Evolutionary conservation across 768 basidiomycete species (phyloP), one percentile per base, ranked within the genome.

Genomic region (Lentinus brumalis): DNA sequence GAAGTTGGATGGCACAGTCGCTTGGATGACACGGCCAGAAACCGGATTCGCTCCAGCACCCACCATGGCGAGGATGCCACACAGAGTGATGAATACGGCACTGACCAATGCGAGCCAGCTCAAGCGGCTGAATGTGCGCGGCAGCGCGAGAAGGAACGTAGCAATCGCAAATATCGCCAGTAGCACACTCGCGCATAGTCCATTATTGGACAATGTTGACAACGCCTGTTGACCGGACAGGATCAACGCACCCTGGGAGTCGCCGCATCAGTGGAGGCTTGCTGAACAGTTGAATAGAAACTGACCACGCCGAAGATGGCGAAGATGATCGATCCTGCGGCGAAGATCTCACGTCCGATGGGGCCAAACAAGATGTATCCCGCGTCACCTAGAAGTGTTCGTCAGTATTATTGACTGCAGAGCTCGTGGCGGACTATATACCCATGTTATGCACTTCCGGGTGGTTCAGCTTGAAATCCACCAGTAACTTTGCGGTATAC

Each of bases 391-490:
- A 51, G n/a, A 30, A 21, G 39, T 29, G 41, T 15, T 21, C 31
- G 1, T 15, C 35, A 7, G 32, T 47, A 26, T 46, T 50, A 38
- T 31, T 21, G 30, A 29, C 38, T 53, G 32, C 8, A 30, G 18
- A 30, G 26, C 16, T 4, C 16, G 21, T n/a, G 11, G 26, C 2
- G 38, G 41, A 26, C 7, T 32, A n/a, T 70, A 30, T 63, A 82
- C 78, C 78, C 81, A 84, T 83, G 58, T 75, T 83, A 61, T 84
- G 83, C 7, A 83, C 82, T 30, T 77, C 72, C 0, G 80, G 82
- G 66, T 84, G 83, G 58, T 82, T 83, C 32, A 84, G 64, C 67
- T 84, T 84, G 75, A 84, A 84, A 70, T 84, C 80, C 55, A 85
- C 75, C 53, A 85, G 71, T 4, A 85, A 69, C 59, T 84, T 83